Evolutionary conservation across 1,284 basidiomycete genomes (phyloP).

Genomic region (Grifola frondosa): DNA sequence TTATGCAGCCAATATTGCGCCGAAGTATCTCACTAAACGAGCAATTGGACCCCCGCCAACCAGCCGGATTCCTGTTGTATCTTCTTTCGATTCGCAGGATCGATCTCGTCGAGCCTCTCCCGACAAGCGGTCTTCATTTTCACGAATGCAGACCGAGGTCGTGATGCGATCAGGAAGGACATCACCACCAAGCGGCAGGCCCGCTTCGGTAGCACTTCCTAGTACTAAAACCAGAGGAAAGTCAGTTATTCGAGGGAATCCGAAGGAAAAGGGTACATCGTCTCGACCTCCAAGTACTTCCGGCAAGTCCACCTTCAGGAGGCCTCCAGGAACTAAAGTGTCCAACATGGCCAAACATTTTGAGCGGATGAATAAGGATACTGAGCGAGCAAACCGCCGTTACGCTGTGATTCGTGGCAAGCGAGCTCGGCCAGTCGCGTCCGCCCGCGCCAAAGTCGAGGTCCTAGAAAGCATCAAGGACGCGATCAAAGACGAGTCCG

Average conservation of each 20-base stretch:
- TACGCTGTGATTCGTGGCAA: constrained; percentile 84
- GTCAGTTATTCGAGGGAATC: constrained; percentile 36
- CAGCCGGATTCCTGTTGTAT: constrained; percentile 50
- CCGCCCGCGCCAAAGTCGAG: constrained; percentile 87
- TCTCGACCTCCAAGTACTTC: constrained; percentile 42
- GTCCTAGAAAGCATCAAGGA: constrained; percentile 91
- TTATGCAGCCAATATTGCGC: constrained; percentile 86
- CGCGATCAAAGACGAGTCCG: constrained; percentile 87
- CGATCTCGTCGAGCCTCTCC: constrained; percentile 70
- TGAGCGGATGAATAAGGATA: constrained; percentile 69
- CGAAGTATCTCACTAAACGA: constrained; percentile 59
- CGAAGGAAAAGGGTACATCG: constrained; percentile 50
- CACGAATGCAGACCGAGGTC: constrained; percentile 34
- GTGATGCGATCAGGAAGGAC: constrained; percentile 19
- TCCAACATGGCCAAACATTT: constrained; percentile 77
- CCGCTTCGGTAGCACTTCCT: constrained; percentile 16
- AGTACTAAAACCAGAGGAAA: constrained; percentile 39
- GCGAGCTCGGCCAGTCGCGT: constrained; percentile 90
- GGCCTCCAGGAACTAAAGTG: constrained; percentile 62
- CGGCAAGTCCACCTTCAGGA: constrained; percentile 52
- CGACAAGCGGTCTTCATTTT: constrained; percentile 54
- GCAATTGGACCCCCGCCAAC: constrained; percentile 32
- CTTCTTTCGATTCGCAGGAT: constrained; percentile 52
- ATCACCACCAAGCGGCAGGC: constrained; percentile 8
- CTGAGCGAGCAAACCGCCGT: constrained; percentile 63